Evolutionary conservation across 2,329 filamentous ascomycete species (phyloP).

Genomic region (Colletotrichum salicis): DNA sequence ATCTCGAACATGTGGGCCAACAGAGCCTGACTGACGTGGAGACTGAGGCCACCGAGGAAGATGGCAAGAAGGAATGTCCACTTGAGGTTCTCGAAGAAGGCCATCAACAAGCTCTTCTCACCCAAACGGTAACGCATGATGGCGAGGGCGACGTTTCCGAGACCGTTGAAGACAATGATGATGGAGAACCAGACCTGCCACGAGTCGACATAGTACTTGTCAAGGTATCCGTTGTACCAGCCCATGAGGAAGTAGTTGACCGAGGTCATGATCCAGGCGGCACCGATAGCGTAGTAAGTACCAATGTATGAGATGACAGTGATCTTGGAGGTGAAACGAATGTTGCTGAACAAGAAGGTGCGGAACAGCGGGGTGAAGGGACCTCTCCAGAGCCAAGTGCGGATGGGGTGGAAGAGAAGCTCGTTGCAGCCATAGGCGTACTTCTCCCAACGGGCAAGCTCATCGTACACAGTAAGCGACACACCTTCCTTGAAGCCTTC

Average conservation of each 20-base stretch:
- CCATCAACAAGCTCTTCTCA: slow-evolving; percentile 68
- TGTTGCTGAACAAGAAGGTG: slow-evolving; percentile 77
- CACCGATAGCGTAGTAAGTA: slow-evolving; percentile 82
- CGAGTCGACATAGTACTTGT: slow-evolving; percentile 83
- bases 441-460: slow-evolving; percentile 87
- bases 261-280: slow-evolving; percentile 78
- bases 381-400: slow-evolving; percentile 76
- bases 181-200: slow-evolving; percentile 86
- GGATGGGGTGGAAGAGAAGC: slow-evolving; percentile 81
- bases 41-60: slow-evolving; percentile 83
- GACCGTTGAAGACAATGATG: slow-evolving; percentile 80
- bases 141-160: slow-evolving; percentile 78
- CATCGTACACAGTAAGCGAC: slow-evolving; percentile 85
- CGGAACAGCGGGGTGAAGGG: slow-evolving; percentile 85
- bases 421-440: slow-evolving; percentile 88
- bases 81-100: slow-evolving; percentile 74
- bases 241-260: slow-evolving; percentile 81
- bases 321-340: slow-evolving; percentile 79
- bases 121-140: slow-evolving; percentile 78
- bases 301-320: slow-evolving; percentile 82
- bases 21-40: slow-evolving; percentile 84
- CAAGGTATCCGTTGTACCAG: slow-evolving; percentile 80
- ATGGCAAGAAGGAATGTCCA: slow-evolving; percentile 80
- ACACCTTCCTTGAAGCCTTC: slow-evolving; percentile 87
- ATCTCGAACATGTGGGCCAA: slow-evolving; percentile 86